phyloP scores from a whole-genome alignment of 2,329 filamentous ascomycete species.

The Polytolypa hystricis region DNA sequence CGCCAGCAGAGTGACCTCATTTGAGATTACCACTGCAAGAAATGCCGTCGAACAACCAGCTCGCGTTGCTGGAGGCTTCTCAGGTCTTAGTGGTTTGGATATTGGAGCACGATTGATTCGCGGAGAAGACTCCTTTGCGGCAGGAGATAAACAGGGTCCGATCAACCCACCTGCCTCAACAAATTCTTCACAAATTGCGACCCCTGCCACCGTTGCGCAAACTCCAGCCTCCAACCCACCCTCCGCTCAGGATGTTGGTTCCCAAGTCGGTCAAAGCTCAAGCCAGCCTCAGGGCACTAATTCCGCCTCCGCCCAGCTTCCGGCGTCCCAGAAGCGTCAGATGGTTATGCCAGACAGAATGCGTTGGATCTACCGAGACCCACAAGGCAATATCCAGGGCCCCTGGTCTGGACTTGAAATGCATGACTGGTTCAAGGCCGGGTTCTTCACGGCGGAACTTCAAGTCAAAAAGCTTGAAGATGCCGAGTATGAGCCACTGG shows the following conservation, averaged over 20 bases:
- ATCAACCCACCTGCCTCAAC: slow-evolving; percentile 20
- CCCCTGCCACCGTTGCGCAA: slow-evolving; percentile 21
- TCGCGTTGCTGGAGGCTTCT: slow-evolving; percentile 20
- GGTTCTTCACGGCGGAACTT: slow-evolving; percentile 90
- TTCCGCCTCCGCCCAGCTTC: slow-evolving; percentile 56
- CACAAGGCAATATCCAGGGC: slow-evolving; percentile 81
- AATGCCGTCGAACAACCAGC: slow-evolving; percentile 21
- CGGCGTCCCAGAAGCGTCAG: slow-evolving; percentile 59
- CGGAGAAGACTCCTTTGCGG: slow-evolving; percentile 18
- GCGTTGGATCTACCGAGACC: slow-evolving; percentile 97
- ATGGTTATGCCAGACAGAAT: slow-evolving; percentile 99
- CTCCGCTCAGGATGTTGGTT: slow-evolving; percentile 19
- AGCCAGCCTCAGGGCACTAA: slow-evolving; percentile 27
- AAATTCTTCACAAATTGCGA: slow-evolving; percentile 26
- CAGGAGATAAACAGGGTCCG: slow-evolving; percentile 21
- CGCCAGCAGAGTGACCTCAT: slow-evolving; percentile 53
- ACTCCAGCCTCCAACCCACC: slow-evolving; percentile 21
- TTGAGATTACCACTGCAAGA: slow-evolving; percentile 29
- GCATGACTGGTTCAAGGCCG: slow-evolving; percentile 99
- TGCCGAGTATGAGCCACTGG: slow-evolving; percentile 83
- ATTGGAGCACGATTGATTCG: slow-evolving; percentile 8
- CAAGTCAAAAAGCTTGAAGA: slow-evolving; percentile 94
- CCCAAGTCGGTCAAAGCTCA: slow-evolving; percentile 24
- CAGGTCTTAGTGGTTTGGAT: slow-evolving; percentile 21
- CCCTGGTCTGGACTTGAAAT: slow-evolving; percentile 96